Conservation (phyloP, 1,284 basidiomycete species). For the Malassezia cuniculi region DNA sequence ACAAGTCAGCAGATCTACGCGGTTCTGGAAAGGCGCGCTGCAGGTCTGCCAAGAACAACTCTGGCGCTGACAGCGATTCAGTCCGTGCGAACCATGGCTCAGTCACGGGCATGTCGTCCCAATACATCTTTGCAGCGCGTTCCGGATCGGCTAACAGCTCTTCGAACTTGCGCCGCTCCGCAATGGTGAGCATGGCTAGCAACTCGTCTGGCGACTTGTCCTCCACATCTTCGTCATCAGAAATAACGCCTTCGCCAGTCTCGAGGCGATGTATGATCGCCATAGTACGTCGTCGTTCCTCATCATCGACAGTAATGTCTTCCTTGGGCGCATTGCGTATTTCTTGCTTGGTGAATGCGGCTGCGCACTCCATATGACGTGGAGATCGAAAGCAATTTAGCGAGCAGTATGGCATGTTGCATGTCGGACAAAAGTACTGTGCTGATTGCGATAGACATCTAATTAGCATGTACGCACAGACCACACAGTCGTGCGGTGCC, state of each 20-base stretch:
- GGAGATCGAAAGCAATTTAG: slow-evolving; percentile 23
- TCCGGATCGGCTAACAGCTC: slow-evolving; percentile 12
- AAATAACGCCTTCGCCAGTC: slow-evolving; percentile 6
- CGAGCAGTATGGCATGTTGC: slow-evolving; percentile 34
- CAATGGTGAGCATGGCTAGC: slow-evolving; percentile 18
- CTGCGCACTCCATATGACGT: slow-evolving; percentile 22
- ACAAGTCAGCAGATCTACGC: background rate
- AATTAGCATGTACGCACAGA: slow-evolving; percentile 11
- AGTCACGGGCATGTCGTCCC: slow-evolving; percentile 1
- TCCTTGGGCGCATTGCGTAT: slow-evolving; percentile 4
- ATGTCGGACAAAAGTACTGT: slow-evolving; percentile 29
- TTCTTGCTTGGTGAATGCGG: slow-evolving; percentile 14
- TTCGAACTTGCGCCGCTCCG: slow-evolving; percentile 18
- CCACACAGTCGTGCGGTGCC: slow-evolving; percentile 20
- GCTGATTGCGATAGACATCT: slow-evolving; percentile 20
- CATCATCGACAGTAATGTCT: slow-evolving; percentile 9
- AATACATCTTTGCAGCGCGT: slow-evolving; percentile 12
- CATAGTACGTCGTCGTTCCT: slow-evolving; percentile 6
- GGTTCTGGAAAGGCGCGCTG: background rate
- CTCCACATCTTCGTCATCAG: slow-evolving; percentile 1
- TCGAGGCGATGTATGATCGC: slow-evolving; percentile 4
- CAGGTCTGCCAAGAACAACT: slow-evolving; percentile 6
- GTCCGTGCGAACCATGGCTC: background rate
- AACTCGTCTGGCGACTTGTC: slow-evolving; percentile 16
- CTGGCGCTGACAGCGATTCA: background rate